Percentiles rank a stretch among this genome's conserved stretches.
These are phyloP conservation scores for Arabis alpina DNA, from an alignment of 345 rosid genomes.

Conservation along the genomic window DNA sequence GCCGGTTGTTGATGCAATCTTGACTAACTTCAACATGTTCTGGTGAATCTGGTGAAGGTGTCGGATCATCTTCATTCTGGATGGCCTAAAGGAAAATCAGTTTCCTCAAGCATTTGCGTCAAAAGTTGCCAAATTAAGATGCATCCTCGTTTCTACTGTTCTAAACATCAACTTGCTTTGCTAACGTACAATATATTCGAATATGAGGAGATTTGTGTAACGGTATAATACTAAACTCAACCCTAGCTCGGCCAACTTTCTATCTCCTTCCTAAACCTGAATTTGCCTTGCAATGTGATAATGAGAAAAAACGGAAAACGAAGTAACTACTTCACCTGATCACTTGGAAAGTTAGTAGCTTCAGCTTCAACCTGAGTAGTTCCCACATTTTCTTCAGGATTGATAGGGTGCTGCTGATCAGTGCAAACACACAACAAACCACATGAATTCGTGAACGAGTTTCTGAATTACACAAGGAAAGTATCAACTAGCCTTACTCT, in stretches of 20 bases:
- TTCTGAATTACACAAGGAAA: background rate
- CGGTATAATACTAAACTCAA: background rate
- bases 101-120: background rate
- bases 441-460: slow-evolving; percentile 6
- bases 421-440: slow-evolving; percentile 11
- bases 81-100: slow-evolving; percentile 11
- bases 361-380: slow-evolving; percentile 21
- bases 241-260: too few species aligned
- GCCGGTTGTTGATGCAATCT: slow-evolving; percentile 29
- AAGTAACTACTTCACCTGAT: background rate
- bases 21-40: slow-evolving; percentile 29
- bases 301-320: too few species aligned
- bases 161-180: too few species aligned
- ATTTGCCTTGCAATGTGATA: too few species aligned
- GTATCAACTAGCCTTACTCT: slow-evolving; percentile 26
- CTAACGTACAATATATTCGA: too few species aligned
- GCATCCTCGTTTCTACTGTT: background rate
- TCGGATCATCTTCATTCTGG: slow-evolving; percentile 25
- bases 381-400: slow-evolving; percentile 17
- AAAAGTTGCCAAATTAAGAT: too few species aligned
- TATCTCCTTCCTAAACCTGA: too few species aligned
- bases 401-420: slow-evolving; percentile 19
- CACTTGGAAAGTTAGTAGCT: slow-evolving; percentile 11
- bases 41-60: slow-evolving; percentile 34
- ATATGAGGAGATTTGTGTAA: too few species aligned